These are phyloP conservation scores for Sporothrix luriei DNA, from an alignment of 2,329 filamentous ascomycete genomes.

Conservation along the genomic window DNA sequence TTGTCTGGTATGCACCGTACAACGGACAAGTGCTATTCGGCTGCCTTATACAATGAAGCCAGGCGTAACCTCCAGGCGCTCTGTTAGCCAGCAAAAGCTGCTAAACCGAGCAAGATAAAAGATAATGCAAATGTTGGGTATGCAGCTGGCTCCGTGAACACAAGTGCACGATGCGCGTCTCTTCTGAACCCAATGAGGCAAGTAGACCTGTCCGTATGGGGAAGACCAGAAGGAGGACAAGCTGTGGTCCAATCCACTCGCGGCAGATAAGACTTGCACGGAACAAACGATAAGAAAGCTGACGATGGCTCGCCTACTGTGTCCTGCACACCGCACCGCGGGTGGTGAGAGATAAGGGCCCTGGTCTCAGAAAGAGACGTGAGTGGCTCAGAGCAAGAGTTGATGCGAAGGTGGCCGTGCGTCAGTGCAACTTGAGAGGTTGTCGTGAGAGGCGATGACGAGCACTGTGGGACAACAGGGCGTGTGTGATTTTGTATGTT, in stretches of 20 bases:
- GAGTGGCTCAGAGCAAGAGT: conserved; percentile 27
- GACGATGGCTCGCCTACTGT: not conserved
- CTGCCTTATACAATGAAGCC: not conserved
- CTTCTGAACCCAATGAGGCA: conserved; percentile 9
- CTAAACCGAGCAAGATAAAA: not conserved
- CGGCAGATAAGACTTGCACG: conserved; percentile 29
- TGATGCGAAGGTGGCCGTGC: conserved; percentile 20
- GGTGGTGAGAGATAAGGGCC: conserved; percentile 31
- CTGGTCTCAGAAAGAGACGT: conserved; percentile 18
- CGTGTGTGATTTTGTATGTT: conserved; percentile 13
- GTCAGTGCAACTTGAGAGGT: conserved; percentile 23
- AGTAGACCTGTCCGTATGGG: not conserved
- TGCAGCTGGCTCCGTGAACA: conserved; percentile 17
- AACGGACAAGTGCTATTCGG: not conserved
- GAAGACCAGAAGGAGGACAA: not conserved
- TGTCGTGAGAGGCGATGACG: conserved; percentile 21
- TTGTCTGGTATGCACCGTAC: not conserved
- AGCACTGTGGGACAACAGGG: not conserved
- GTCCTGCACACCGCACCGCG: not conserved
- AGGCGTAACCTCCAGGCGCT: not conserved
- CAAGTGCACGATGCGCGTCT: not conserved
- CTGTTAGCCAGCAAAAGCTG: not conserved
- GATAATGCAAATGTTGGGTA: not conserved
- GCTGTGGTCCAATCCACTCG: conserved; percentile 26
- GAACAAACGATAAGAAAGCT: not conserved